A percentile compares a stretch with the other conserved stretches of the same genome.
phyloP scores from a whole-genome alignment of 257 asterid species.

The Linaria vulgaris region DNA sequence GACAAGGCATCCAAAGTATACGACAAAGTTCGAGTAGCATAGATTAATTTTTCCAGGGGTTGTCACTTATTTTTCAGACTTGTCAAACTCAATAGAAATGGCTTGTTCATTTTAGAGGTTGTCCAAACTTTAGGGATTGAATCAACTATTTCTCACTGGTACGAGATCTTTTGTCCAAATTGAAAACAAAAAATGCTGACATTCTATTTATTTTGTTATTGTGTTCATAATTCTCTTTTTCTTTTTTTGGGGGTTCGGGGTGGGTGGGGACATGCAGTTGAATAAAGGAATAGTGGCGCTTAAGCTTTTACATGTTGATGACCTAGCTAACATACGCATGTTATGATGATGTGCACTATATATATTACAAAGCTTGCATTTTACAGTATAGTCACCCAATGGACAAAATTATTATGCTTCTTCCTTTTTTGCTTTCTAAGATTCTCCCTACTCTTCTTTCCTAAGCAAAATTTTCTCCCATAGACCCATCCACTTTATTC shows the following conservation, averaged over 20 bases:
- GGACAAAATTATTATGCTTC: slow-evolving; percentile 48
- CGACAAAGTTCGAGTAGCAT: too few species aligned
- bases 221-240: background rate
- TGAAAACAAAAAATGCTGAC: too few species aligned
- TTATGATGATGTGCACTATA: slow-evolving; percentile 12
- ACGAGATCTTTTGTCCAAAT: too few species aligned
- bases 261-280: slow-evolving; percentile 16
- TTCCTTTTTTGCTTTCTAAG: slow-evolving; percentile 48
- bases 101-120: too few species aligned
- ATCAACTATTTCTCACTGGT: too few species aligned
- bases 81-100: too few species aligned
- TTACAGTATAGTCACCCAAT: slow-evolving; percentile 32
- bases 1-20: too few species aligned
- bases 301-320: slow-evolving; percentile 35
- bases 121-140: too few species aligned
- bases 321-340: slow-evolving; percentile 37
- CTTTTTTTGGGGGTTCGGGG: slow-evolving; percentile 21
- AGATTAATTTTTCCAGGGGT: too few species aligned
- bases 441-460: slow-evolving; percentile 50
- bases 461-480: slow-evolving; percentile 41
- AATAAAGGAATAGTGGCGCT: slow-evolving; percentile 19
- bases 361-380: slow-evolving; percentile 18
- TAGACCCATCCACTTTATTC: slow-evolving; percentile 24
- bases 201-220: background rate
- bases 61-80: too few species aligned